phyloP scores from a whole-genome alignment of 495 filamentous ascomycete species.

The Choiromyces venosus region DNA sequence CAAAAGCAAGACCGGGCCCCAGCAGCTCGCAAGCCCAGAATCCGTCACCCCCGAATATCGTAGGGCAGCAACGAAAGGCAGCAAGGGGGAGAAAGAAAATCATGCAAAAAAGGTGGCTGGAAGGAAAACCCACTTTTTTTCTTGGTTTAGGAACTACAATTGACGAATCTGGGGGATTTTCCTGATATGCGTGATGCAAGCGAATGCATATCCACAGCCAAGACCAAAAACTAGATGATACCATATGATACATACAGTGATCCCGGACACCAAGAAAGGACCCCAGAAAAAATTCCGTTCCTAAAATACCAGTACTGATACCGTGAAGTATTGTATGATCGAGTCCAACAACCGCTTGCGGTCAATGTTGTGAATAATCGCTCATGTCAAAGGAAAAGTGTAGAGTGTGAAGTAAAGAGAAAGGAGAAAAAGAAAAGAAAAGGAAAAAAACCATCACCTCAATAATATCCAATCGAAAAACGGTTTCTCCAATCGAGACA shows the following conservation, averaged over 20 bases:
- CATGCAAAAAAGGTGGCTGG: not conserved
- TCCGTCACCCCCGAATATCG: not conserved
- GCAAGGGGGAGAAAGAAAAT: not conserved
- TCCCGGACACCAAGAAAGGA: not conserved
- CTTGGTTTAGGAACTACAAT: not conserved
- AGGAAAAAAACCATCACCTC: not conserved
- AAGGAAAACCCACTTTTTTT: not conserved
- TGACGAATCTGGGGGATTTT: not conserved
- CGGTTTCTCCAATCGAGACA: not conserved
- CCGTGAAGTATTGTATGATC: not conserved
- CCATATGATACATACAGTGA: not conserved
- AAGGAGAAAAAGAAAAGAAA: not conserved
- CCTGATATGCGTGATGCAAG: not conserved
- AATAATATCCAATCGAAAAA: not conserved
- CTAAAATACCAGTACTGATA: not conserved
- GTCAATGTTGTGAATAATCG: not conserved
- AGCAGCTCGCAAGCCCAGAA: no score
- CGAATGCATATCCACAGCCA: not conserved
- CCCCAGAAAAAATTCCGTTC: not conserved
- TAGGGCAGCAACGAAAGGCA: not conserved
- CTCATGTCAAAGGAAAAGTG: not conserved
- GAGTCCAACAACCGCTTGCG: not conserved
- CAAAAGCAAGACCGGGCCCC: not conserved
- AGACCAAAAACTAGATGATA: not conserved
- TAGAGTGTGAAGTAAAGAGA: not conserved